These are phyloP conservation scores for Lotmaria passim DNA, from an alignment of 208 protist genomes.

Conservation along the genomic window DNA sequence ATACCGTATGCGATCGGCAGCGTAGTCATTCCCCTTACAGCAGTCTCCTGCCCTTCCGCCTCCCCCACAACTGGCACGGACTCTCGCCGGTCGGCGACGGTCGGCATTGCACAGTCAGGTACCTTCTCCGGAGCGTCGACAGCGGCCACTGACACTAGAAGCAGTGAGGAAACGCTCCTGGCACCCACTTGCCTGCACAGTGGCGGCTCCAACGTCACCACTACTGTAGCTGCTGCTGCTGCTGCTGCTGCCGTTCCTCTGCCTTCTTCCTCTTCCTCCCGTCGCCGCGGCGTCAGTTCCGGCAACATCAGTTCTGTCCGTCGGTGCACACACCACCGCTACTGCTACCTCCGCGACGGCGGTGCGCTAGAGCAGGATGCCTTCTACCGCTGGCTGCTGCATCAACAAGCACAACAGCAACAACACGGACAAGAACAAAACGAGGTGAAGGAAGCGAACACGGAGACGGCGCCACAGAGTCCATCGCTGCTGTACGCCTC, in stretches of 20 bases:
- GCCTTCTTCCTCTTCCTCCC: neutral
- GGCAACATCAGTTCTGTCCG: conserved; percentile 41
- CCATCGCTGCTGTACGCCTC: conserved; percentile 77
- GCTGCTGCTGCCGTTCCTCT: too few species aligned
- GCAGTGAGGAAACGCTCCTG: too few species aligned
- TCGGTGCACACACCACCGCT: conserved; percentile 74
- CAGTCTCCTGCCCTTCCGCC: conserved; percentile 1
- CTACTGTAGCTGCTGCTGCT: too few species aligned
- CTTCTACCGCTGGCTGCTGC: conserved; percentile 71
- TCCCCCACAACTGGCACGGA: too few species aligned
- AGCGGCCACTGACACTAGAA: too few species aligned
- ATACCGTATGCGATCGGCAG: conserved; percentile 68
- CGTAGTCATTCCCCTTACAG: conserved; percentile 44
- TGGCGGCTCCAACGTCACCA: too few species aligned
- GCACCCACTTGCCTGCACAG: too few species aligned
- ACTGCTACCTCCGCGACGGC: conserved; percentile 84
- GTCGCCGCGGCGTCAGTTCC: conserved; percentile 22
- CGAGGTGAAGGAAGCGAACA: neutral
- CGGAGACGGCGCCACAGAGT: conserved; percentile 9
- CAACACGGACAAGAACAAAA: neutral
- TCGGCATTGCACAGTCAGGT: neutral
- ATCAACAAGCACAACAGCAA: conserved; percentile 10
- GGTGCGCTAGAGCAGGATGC: conserved; percentile 47
- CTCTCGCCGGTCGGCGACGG: too few species aligned
- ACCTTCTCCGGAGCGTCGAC: too few species aligned